phyloP scores from a whole-genome alignment of 345 rosid genomes.

The Reutealis trisperma region DNA sequence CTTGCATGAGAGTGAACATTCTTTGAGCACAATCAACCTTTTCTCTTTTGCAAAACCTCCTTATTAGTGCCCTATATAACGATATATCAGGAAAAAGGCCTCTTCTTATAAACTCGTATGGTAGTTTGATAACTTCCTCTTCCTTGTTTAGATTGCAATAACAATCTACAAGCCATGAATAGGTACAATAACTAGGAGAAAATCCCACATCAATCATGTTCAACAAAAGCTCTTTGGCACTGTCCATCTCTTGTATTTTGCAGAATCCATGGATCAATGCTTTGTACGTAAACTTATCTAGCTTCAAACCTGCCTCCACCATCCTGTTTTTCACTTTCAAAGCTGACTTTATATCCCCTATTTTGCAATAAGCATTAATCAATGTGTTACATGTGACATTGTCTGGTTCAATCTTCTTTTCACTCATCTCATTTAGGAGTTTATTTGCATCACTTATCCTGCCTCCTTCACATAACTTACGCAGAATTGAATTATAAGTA shows the following conservation, averaged over 20 bases:
- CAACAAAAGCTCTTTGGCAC: constrained; percentile 70
- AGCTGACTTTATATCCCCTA: constrained; percentile 78
- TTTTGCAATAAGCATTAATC: constrained; percentile 86
- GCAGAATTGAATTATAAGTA: constrained; percentile 75
- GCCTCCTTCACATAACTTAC: constrained; percentile 78
- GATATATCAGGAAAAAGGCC: constrained; percentile 59
- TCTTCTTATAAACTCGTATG: constrained; percentile 56
- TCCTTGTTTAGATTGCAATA: constrained; percentile 54
- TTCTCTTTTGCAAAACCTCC: constrained; percentile 73
- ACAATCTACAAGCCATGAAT: constrained; percentile 84
- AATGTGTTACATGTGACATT: constrained; percentile 84
- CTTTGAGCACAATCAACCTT: constrained; percentile 62
- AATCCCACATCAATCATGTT: constrained; percentile 72
- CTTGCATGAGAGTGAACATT: constrained; percentile 58
- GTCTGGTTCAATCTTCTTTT: constrained; percentile 71
- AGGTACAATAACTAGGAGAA: constrained; percentile 72
- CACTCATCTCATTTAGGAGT: constrained; percentile 80
- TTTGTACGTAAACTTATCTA: constrained; percentile 66
- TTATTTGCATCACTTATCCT: constrained; percentile 78
- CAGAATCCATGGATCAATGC: constrained; percentile 87
- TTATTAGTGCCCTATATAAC: constrained; percentile 78
- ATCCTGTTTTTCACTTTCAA: constrained; percentile 80
- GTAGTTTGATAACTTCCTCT: constrained; percentile 50
- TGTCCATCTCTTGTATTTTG: constrained; percentile 62
- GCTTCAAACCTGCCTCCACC: constrained; percentile 71